These are phyloP conservation scores for Globisporangium parvum DNA, from an alignment of 352 stramenopile genomes.

Conservation along the genomic window DNA sequence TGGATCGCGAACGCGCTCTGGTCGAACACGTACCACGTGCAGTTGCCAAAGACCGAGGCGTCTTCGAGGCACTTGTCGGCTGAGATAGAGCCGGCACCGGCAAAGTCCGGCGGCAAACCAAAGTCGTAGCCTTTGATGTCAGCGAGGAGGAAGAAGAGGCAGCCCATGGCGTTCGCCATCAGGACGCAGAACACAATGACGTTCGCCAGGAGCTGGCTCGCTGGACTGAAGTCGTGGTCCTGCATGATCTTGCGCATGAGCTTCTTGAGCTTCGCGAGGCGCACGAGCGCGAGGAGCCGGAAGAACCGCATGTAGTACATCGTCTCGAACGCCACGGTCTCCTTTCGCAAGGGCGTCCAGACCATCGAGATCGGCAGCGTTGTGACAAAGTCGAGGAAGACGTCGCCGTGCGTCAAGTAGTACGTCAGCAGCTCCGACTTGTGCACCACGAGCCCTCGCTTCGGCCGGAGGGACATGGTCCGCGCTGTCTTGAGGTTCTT, in stretches of 20 bases:
- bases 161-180: constrained; percentile 13
- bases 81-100: constrained; percentile 25
- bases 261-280: constrained; percentile 12
- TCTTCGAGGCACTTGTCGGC: constrained; percentile 36
- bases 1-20: constrained; percentile 53
- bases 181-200: constrained; percentile 11
- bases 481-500: constrained; percentile 2
- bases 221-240: constrained; percentile 17
- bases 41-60: constrained; percentile 47
- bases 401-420: constrained; percentile 15
- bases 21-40: constrained; percentile 70
- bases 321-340: constrained; percentile 13
- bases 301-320: constrained; percentile 19
- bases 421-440: constrained; percentile 2
- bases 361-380: constrained; percentile 18
- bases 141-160: constrained; percentile 20
- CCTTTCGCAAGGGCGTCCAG: constrained; percentile 14
- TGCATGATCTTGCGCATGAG: constrained; percentile 26
- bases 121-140: constrained; percentile 9
- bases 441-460: constrained; percentile 1
- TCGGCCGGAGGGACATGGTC: not conserved
- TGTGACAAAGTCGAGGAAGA: constrained; percentile 9
- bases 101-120: not conserved
- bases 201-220: constrained; percentile 17
- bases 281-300: constrained; percentile 14